Evolutionary conservation across 108 stramenopile genomes (phyloP), one percentile per base, ranked within the genome.

Genomic region (Fragilariopsis cylindrus): DNA sequence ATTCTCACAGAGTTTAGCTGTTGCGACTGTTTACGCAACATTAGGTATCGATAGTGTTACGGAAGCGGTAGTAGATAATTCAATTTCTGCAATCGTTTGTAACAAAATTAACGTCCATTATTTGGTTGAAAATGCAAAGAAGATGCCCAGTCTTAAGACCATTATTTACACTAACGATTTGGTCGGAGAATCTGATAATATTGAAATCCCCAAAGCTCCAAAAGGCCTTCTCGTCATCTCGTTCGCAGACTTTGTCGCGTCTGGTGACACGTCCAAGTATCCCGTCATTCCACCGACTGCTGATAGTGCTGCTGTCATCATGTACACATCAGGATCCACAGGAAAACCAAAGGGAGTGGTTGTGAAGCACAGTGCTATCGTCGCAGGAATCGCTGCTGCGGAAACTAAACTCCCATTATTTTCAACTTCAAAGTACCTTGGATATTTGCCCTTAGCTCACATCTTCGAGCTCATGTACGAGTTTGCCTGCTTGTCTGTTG

Each of bases 301-400:
- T 42, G 90, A 93, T 55, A 85, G 93, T 45, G 81, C 81, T 63
- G 97, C 96, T 58, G 93, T 97, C 5, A 90, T 99, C 77, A 97
- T 99, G 95, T 99, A 97, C 87, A 99, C 98, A 4, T 92, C 90
- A 57, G 97, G 97, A 50, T 79, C 74, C 40, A 91, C 90, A 54
- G 95, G 95, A 67, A 94, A 97, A 71, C 98, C 99, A 11, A 99
- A 99, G 91, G 99, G 98, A 67, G 98, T 98, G 3, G 91, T 97
- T 67, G 88, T 97, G 48, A 89, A 85, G 13, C 98, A 99, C 82
- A 57, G 67, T 39, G 88, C 92, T 76, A 77, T 97, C 50, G 76
- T 96, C 16, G 95, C 91, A 16, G 87, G 72, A 18, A 74, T 69
- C 41, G 87, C 86, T 4, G 73, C 87, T 44, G 81, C 65, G 3